Conservation (phyloP, 352 stramenopile species). For the Phytopythium sindhum region DNA sequence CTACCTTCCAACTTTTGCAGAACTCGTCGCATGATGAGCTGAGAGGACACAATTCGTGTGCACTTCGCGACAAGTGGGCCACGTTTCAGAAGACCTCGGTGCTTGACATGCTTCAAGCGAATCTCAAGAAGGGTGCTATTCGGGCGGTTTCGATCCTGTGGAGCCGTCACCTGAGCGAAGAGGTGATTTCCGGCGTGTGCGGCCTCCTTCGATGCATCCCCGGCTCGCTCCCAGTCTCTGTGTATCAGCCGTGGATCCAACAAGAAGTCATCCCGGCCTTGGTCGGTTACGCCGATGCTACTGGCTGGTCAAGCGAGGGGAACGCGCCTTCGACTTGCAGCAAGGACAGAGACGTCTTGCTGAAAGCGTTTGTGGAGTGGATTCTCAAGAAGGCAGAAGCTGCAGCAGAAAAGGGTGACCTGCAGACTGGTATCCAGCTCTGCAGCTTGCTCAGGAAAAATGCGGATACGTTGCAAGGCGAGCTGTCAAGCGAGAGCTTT, state of each 20-base stretch:
- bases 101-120: constrained; percentile 35
- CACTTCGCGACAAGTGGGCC: neutral
- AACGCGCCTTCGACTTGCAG: neutral
- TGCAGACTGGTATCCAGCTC: constrained; percentile 28
- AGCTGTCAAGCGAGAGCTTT: constrained; percentile 1
- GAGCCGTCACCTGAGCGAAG: constrained; percentile 41
- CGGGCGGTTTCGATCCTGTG: constrained; percentile 48
- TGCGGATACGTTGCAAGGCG: neutral
- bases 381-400: constrained; percentile 24
- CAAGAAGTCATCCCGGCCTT: constrained; percentile 48
- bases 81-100: constrained; percentile 26
- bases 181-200: constrained; percentile 28
- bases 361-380: constrained; percentile 29
- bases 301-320: constrained; percentile 6
- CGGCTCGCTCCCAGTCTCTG: constrained; percentile 31
- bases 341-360: constrained; percentile 3
- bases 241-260: constrained; percentile 53
- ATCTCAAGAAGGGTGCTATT: constrained; percentile 50
- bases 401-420: constrained; percentile 23
- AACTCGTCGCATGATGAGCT: constrained; percentile 13
- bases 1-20: constrained; percentile 61
- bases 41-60: constrained; percentile 25
- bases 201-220: constrained; percentile 37
- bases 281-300: constrained; percentile 19
- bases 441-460: constrained; percentile 26